These are phyloP conservation scores for Penicillium cinerascens DNA, from an alignment of 495 filamentous ascomycete species.

Conservation along the genomic window DNA sequence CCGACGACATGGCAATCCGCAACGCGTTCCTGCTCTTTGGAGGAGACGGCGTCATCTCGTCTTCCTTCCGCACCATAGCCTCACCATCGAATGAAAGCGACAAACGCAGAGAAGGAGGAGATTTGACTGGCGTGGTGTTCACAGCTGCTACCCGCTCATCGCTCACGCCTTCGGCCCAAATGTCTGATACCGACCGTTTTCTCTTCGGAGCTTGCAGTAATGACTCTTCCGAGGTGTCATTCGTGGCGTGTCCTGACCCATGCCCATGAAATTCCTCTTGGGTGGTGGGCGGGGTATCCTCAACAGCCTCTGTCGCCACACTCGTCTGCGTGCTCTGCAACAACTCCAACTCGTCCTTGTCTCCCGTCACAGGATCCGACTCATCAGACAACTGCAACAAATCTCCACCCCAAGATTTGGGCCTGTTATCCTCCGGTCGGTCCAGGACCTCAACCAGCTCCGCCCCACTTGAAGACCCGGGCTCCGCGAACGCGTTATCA, in stretches of 20 bases:
- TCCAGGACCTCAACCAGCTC: slow-evolving; percentile 25
- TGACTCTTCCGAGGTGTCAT: slow-evolving; percentile 18
- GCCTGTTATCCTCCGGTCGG: slow-evolving; percentile 14
- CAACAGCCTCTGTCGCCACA: slow-evolving; percentile 32
- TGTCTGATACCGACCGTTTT: slow-evolving; percentile 37
- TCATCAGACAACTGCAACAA: slow-evolving; percentile 32
- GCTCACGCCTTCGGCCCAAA: slow-evolving; percentile 15
- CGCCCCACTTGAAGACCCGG: slow-evolving; percentile 33
- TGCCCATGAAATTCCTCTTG: slow-evolving; percentile 21
- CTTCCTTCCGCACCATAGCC: slow-evolving; percentile 69
- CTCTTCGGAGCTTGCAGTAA: slow-evolving; percentile 28
- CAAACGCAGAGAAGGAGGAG: slow-evolving; percentile 50
- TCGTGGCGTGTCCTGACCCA: slow-evolving; percentile 13
- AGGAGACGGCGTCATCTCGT: slow-evolving; percentile 66
- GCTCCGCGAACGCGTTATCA: slow-evolving; percentile 35
- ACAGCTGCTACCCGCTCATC: slow-evolving; percentile 14
- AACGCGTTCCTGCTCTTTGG: slow-evolving; percentile 49
- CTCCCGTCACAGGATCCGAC: slow-evolving; percentile 23
- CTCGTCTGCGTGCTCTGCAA: slow-evolving; percentile 37
- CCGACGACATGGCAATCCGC: slow-evolving; percentile 48
- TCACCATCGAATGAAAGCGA: slow-evolving; percentile 80
- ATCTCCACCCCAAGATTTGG: slow-evolving; percentile 27
- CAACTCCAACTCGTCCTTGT: slow-evolving; percentile 27
- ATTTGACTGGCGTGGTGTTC: slow-evolving; percentile 27
- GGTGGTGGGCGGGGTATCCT: slow-evolving; percentile 26